A percentile compares a stretch with the other conserved stretches of the same genome.
Conservation (phyloP, 805 yeast genomes). For the Saturnispora kantuleensis region DNA sequence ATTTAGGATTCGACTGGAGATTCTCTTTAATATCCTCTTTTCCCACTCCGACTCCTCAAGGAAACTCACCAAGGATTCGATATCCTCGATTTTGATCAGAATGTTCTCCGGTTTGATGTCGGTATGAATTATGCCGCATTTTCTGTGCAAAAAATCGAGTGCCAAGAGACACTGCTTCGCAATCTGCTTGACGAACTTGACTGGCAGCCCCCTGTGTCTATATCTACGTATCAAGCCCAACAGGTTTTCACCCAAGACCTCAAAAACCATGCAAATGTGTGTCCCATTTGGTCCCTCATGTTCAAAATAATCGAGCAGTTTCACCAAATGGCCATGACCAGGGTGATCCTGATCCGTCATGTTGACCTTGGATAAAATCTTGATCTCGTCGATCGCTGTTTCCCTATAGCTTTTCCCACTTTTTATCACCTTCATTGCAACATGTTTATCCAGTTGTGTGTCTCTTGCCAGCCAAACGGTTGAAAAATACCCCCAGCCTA, state of each 20-base stretch:
- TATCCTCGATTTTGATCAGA: conserved; percentile 42
- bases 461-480: conserved; percentile 85
- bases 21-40: conserved; percentile 24
- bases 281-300: conserved; percentile 87
- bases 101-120: conserved; percentile 73
- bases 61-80: conserved; percentile 38
- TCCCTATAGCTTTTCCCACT: conserved; percentile 86
- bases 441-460: conserved; percentile 55
- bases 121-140: conserved; percentile 63
- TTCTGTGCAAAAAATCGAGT: conserved; percentile 47
- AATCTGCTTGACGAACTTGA: conserved; percentile 46
- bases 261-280: conserved; percentile 96
- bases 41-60: conserved; percentile 33
- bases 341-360: conserved; percentile 59
- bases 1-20: conserved; percentile 18
- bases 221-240: conserved; percentile 74
- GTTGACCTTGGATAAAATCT: conserved; percentile 57
- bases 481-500: conserved; percentile 99
- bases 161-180: conserved; percentile 47
- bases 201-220: conserved; percentile 39
- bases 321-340: conserved; percentile 75
- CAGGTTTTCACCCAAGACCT: conserved; percentile 89
- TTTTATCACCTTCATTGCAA: conserved; percentile 89
- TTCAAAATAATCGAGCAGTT: conserved; percentile 71
- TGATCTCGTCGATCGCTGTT: conserved; percentile 90